These are phyloP conservation scores for Theobroma cacao DNA, from an alignment of 345 rosid genomes.

Conservation along the genomic window DNA sequence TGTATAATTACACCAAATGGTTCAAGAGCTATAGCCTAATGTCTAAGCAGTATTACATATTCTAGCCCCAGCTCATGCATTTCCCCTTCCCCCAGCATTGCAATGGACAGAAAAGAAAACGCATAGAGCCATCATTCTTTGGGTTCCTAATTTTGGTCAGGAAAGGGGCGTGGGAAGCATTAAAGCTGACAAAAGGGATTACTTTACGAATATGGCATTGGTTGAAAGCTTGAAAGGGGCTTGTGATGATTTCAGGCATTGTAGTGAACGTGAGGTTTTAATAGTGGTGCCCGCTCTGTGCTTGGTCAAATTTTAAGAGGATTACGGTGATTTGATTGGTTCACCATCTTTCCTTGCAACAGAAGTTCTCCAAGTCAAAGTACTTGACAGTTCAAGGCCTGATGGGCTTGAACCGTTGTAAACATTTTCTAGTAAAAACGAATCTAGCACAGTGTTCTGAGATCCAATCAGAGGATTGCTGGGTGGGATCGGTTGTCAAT, in stretches of 20 bases:
- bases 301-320: background rate
- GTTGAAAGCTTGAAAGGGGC: background rate
- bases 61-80: too few species aligned
- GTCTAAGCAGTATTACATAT: background rate
- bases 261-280: conserved; percentile 8
- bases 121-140: background rate
- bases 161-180: background rate
- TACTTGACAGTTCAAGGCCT: background rate
- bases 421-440: background rate
- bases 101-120: too few species aligned
- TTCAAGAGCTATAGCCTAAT: background rate
- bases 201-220: background rate
- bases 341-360: background rate
- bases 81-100: too few species aligned
- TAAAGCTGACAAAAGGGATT: background rate
- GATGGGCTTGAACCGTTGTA: background rate
- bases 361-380: background rate
- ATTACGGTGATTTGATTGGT: background rate
- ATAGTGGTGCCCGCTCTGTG: background rate
- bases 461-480: background rate
- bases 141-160: background rate
- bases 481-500: background rate
- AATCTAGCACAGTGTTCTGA: background rate
- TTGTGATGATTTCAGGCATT: background rate
- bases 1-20: background rate